Percentiles rank a stretch among this genome's conserved stretches.
phyloP scores from a whole-genome alignment of 495 filamentous ascomycete genomes.

The Clavariopsis aquatica region DNA sequence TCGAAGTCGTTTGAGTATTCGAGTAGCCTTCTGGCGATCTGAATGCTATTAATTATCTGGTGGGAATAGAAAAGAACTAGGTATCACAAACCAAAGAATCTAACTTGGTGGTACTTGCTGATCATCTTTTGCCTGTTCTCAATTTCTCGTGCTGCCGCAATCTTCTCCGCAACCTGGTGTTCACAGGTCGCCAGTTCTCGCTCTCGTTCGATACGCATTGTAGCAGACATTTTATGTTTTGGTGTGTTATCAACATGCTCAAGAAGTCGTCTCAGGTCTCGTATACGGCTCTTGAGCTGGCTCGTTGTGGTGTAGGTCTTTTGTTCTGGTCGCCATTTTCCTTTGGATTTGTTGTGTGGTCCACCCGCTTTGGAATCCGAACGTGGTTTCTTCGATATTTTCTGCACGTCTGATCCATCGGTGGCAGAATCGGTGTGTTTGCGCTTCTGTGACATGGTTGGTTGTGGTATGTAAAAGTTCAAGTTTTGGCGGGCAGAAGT shows the following conservation, averaged over 20 bases:
- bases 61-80: neutral
- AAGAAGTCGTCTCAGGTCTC: conserved; percentile 64
- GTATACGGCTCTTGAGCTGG: conserved; percentile 60
- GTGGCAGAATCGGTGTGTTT: conserved; percentile 24
- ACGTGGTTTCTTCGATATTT: conserved; percentile 22
- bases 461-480: neutral
- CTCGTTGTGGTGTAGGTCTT: conserved; percentile 33
- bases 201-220: conserved; percentile 74
- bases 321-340: conserved; percentile 1
- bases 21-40: conserved; percentile 84
- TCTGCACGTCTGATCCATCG: neutral
- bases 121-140: conserved; percentile 69
- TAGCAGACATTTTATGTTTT: conserved; percentile 60
- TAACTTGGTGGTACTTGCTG: conserved; percentile 86
- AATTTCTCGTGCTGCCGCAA: conserved; percentile 51
- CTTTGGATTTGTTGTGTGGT: conserved; percentile 10
- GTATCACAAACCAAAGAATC: conserved; percentile 71
- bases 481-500: neutral
- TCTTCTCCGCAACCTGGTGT: conserved; percentile 62
- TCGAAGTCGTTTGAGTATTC: conserved; percentile 64
- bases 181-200: conserved; percentile 76
- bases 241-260: conserved; percentile 51
- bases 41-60: conserved; percentile 22
- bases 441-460: conserved; percentile 36
- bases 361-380: conserved; percentile 2